A percentile compares a stretch with the other conserved stretches of the same genome.
phyloP scores from a whole-genome alignment of 2,329 filamentous ascomycete genomes.

The Fusarium bulbicola region DNA sequence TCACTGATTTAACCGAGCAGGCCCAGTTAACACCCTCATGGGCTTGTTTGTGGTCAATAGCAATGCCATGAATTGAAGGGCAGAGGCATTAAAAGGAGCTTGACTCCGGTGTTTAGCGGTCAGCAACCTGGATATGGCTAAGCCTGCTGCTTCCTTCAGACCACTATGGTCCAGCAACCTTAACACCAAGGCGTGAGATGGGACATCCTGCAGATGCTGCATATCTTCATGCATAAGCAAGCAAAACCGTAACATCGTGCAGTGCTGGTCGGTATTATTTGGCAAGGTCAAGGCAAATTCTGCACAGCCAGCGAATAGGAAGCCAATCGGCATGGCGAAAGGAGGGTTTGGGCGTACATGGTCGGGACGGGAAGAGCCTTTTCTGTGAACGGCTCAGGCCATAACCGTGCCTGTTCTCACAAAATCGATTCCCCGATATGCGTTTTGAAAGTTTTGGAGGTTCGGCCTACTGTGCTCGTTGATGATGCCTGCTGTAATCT shows the following conservation, averaged over 20 bases:
- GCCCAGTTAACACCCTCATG: background rate
- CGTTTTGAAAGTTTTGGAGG: constrained; percentile 9
- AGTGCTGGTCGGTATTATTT: constrained; percentile 21
- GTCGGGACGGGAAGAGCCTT: constrained; percentile 50
- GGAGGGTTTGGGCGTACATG: constrained; percentile 37
- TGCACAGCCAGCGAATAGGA: constrained; percentile 19
- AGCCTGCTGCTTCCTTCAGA: constrained; percentile 15
- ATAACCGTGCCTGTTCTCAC: constrained; percentile 30
- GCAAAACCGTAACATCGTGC: constrained; percentile 37
- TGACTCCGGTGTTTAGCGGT: constrained; percentile 17
- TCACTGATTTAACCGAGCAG: background rate
- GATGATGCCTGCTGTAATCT: constrained; percentile 6
- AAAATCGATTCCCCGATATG: constrained; percentile 10
- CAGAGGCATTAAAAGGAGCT: background rate
- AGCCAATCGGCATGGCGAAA: constrained; percentile 5
- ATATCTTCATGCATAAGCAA: constrained; percentile 21
- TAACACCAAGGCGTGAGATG: constrained; percentile 12
- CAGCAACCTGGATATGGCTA: constrained; percentile 24
- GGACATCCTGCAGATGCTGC: constrained; percentile 12
- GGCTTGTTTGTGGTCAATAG: background rate
- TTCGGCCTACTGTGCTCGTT: constrained; percentile 11
- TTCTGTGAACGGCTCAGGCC: constrained; percentile 40
- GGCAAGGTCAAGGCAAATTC: constrained; percentile 17
- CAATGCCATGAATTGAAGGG: background rate
- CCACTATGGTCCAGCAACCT: constrained; percentile 3